Evolutionary conservation across 768 basidiomycete species (phyloP).

Genomic region (Kwoniella newhampshirensis): DNA sequence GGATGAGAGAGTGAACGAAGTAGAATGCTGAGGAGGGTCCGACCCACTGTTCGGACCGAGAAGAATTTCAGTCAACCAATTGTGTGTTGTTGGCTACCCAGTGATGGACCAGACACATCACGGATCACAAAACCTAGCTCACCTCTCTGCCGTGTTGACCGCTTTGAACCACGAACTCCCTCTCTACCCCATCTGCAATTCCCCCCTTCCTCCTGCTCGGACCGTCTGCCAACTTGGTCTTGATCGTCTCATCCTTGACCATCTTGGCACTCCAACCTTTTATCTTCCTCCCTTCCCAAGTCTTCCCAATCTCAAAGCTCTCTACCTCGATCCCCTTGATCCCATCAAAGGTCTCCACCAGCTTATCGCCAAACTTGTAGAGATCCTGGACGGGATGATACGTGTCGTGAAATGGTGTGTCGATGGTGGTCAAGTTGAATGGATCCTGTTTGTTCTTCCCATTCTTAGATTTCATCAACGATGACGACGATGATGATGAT

Average conservation of each 20-base stretch:
- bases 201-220: slow-evolving; percentile 9
- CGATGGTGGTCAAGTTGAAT: slow-evolving; percentile 29
- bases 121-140: slow-evolving; percentile 32
- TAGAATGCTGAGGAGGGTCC: slow-evolving; percentile 72
- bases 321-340: slow-evolving; percentile 21
- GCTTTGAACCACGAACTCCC: slow-evolving; percentile 67
- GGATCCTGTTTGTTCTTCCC: slow-evolving; percentile 11
- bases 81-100: background rate
- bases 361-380: slow-evolving; percentile 37
- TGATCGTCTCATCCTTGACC: slow-evolving; percentile 7
- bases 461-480: slow-evolving; percentile 3
- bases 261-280: slow-evolving; percentile 38
- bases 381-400: slow-evolving; percentile 46
- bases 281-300: slow-evolving; percentile 42
- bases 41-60: slow-evolving; percentile 66
- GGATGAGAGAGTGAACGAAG: slow-evolving; percentile 67
- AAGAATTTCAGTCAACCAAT: background rate
- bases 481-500: background rate
- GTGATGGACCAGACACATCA: background rate
- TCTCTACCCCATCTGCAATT: slow-evolving; percentile 15
- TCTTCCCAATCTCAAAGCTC: slow-evolving; percentile 38
- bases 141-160: slow-evolving; percentile 78
- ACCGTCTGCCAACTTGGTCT: background rate
- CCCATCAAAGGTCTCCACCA: slow-evolving; percentile 35
- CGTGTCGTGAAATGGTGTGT: slow-evolving; percentile 45